phyloP scores from a whole-genome alignment of 2,329 filamentous ascomycete species.

The Lachnellula arida region DNA sequence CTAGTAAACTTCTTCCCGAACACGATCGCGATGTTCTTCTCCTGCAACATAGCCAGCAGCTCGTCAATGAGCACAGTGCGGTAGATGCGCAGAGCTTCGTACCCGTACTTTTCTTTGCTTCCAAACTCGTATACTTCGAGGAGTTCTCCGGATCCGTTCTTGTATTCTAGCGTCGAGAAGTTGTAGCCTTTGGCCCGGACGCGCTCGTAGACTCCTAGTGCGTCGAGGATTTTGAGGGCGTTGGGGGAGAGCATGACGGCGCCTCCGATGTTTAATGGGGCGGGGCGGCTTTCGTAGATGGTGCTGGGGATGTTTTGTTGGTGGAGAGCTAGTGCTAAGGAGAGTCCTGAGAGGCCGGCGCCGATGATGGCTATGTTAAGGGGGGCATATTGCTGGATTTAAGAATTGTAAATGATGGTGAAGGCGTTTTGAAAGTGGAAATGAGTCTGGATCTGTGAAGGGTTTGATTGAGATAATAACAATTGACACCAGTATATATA shows the following conservation, averaged over 20 bases:
- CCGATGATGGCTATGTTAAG: conserved; percentile 41
- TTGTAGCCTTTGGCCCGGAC: conserved; percentile 42
- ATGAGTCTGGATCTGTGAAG: not conserved
- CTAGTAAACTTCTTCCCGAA: conserved; percentile 45
- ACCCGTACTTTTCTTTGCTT: conserved; percentile 43
- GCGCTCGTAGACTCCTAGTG: conserved; percentile 43
- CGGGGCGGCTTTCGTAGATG: conserved; percentile 47
- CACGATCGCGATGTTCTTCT: conserved; percentile 38
- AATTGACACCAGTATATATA: not conserved
- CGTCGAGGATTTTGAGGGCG: conserved; percentile 49
- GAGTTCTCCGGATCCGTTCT: conserved; percentile 31
- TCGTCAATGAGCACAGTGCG: conserved; percentile 46
- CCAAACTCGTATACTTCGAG: conserved; percentile 46
- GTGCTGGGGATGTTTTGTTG: conserved; percentile 44
- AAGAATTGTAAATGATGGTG: not conserved
- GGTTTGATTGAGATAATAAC: not conserved
- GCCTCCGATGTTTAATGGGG: conserved; percentile 45
- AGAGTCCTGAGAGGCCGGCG: conserved; percentile 46
- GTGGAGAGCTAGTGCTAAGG: conserved; percentile 50
- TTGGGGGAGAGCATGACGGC: conserved; percentile 58
- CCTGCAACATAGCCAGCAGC: conserved; percentile 39
- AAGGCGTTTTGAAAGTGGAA: not conserved
- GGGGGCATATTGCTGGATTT: conserved; percentile 4
- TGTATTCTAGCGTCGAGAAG: conserved; percentile 48
- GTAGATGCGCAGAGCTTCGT: conserved; percentile 50